Evolutionary conservation across 306 rosid species (phyloP), one percentile per base, ranked within the genome.

Genomic region (Dalbergia oliveri): DNA sequence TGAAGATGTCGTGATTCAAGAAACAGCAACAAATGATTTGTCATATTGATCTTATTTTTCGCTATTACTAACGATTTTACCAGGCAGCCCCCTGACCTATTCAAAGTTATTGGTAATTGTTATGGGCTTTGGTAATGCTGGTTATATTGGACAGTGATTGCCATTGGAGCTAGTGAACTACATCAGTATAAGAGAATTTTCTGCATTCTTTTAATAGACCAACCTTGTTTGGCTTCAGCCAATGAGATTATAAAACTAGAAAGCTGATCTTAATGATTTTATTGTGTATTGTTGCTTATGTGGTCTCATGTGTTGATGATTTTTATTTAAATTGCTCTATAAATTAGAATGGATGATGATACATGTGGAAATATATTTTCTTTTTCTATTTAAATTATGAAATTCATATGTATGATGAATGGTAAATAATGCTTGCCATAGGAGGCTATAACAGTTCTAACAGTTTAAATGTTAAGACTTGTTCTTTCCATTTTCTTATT

Each of bases 401-500:
- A 57, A 34, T 75, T 56, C 5, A 33, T 57, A 18, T 45, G 34
- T 34, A 21, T 50, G 26, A 64, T 65, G 69, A 39, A 49, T 43
- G 33, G 60, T 57, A 81, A 47, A 80, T 9, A 10, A 7, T 58
- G 45, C 19, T 21, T 61, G 51, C 11, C 51, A 39, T 16, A 23
- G 44, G 49, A 75, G 41, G 39, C 53, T 58, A 43, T 34, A 10
- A 26, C 49, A 19, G n/a, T 64, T 72, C 5, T 77, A 78, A 54
- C 34, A 37, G 62, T 75, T 61, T 76, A 62, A 69, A 15, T 61
- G 11, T 11, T 26, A 6, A 10, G 5, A 54, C 15, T 35, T 5
- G n/a, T 66, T 62, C 31, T 15, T 9, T 57, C 7, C 53, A 47
- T 47, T 57, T 26, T 31, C 2, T 11, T 11, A 9, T 60, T 60